Percentiles rank a stretch among this genome's conserved stretches.
Evolutionary conservation across 2,329 filamentous ascomycete genomes (phyloP).

Genomic region (Cladorrhinum sp.): DNA sequence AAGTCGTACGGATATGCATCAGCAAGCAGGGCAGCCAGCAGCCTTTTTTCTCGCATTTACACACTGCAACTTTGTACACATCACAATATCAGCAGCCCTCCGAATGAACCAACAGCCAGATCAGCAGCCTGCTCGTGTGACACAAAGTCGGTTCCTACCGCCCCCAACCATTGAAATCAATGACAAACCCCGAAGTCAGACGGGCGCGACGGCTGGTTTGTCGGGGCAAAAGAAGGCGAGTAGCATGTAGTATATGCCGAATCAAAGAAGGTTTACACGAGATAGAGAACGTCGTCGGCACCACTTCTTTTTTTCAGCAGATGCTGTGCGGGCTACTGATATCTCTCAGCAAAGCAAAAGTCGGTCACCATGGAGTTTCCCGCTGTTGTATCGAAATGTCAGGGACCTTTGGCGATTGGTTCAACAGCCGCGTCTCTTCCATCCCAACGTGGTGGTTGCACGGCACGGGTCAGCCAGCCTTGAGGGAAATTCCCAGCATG

Average conservation of each 20-base stretch:
- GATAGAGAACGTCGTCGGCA: background rate
- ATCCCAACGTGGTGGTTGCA: conserved; percentile 11
- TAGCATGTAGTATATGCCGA: too few relatives aligned
- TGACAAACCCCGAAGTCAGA: background rate
- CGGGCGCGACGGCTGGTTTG: background rate
- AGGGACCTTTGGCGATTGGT: conserved; percentile 6
- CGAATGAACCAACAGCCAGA: background rate
- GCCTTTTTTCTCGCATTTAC: background rate
- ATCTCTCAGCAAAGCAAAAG: background rate
- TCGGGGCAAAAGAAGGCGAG: conserved; percentile 1
- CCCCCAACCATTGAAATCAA: conserved; percentile 9
- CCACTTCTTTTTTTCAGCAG: background rate
- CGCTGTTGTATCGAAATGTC: background rate
- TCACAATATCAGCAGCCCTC: conserved; percentile 1
- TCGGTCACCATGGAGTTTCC: conserved; percentile 2
- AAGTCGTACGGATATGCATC: background rate
- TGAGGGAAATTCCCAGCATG: background rate
- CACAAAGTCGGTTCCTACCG: conserved; percentile 11
- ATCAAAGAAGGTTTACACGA: too few relatives aligned
- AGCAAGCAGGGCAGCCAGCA: background rate
- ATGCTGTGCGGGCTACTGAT: too few relatives aligned
- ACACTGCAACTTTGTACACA: background rate
- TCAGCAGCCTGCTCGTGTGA: conserved; percentile 8
- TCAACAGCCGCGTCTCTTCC: conserved; percentile 14
- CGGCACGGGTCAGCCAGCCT: background rate